A percentile compares a stretch with the other conserved stretches of the same genome.
Conservation (phyloP, 345 rosid genomes). For the Hibiscus syriacus region DNA sequence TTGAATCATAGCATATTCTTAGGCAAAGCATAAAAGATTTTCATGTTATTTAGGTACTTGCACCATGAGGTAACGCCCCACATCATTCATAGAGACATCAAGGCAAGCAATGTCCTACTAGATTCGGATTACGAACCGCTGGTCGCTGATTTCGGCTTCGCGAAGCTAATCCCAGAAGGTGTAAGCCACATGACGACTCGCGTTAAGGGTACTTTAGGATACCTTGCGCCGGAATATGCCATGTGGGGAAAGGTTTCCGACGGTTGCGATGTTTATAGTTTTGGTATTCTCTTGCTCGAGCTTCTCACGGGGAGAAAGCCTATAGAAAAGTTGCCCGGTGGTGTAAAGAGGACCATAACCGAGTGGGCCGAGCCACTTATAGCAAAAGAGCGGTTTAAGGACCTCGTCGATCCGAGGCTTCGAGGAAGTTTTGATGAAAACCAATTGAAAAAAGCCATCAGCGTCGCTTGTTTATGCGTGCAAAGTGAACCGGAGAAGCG, state of each 20-base stretch:
- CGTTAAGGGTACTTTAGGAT: slow-evolving; percentile 71
- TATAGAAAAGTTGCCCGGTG: slow-evolving; percentile 58
- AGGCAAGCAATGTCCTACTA: slow-evolving; percentile 56
- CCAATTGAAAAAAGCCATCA: slow-evolving; percentile 46
- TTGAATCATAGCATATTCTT: neutral
- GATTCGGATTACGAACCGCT: slow-evolving; percentile 71
- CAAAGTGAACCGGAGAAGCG: slow-evolving; percentile 59
- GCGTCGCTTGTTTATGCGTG: slow-evolving; percentile 61
- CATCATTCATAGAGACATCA: slow-evolving; percentile 55
- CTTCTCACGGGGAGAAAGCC: slow-evolving; percentile 67
- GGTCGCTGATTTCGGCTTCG: slow-evolving; percentile 79
- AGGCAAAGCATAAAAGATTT: neutral
- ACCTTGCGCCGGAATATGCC: slow-evolving; percentile 78
- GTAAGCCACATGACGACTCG: slow-evolving; percentile 71
- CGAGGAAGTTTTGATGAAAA: slow-evolving; percentile 58
- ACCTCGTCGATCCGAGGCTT: slow-evolving; percentile 63
- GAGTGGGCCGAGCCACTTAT: slow-evolving; percentile 82
- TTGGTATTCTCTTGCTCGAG: slow-evolving; percentile 71
- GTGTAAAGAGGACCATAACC: slow-evolving; percentile 55
- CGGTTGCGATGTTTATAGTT: slow-evolving; percentile 82
- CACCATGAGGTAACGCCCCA: slow-evolving; percentile 69
- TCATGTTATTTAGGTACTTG: slow-evolving; percentile 35
- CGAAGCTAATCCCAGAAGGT: slow-evolving; percentile 72
- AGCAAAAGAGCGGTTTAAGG: slow-evolving; percentile 41
- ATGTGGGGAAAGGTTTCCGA: slow-evolving; percentile 83